phyloP scores from a whole-genome alignment of 225 moss, liverwort and hornwort species.

The Takakia lepidozioides region DNA sequence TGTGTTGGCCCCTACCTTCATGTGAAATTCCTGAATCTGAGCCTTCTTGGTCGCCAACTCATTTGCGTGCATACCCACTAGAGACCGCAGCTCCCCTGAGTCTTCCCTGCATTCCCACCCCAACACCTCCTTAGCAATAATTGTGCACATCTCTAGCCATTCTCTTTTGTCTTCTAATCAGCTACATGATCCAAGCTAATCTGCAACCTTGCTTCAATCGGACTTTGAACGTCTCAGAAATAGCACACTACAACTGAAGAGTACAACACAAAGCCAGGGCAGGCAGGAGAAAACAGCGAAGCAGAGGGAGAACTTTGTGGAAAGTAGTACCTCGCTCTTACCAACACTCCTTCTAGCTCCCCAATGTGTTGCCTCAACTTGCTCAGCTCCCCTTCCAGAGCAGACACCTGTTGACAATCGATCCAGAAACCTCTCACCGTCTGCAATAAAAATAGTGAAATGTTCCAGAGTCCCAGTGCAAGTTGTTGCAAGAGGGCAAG shows the following conservation, averaged over 20 bases:
- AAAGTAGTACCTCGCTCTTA: slow-evolving; percentile 47
- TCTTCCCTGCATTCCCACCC: slow-evolving; percentile 49
- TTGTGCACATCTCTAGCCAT: neutral
- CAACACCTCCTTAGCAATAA: neutral
- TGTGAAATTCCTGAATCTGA: slow-evolving; percentile 29
- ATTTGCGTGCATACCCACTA: slow-evolving; percentile 20
- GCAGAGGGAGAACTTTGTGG: no score
- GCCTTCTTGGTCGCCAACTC: slow-evolving; percentile 37
- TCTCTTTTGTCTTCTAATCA: no score
- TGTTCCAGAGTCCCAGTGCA: no score
- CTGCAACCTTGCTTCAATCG: no score
- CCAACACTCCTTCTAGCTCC: slow-evolving; percentile 43
- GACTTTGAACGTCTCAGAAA: no score
- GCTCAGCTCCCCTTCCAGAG: slow-evolving; percentile 44
- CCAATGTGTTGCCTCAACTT: slow-evolving; percentile 54
- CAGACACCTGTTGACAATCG: slow-evolving; percentile 36
- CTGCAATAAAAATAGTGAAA: no score
- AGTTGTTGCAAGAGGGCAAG: no score
- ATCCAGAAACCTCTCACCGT: no score
- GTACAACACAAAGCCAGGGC: no score
- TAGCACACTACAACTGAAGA: no score
- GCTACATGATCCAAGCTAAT: no score
- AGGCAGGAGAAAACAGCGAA: no score
- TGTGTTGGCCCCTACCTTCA: slow-evolving; percentile 20
- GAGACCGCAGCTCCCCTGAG: slow-evolving; percentile 43